phyloP scores from a whole-genome alignment of 1,139 yeast species.

The Kodamaea sp. region DNA sequence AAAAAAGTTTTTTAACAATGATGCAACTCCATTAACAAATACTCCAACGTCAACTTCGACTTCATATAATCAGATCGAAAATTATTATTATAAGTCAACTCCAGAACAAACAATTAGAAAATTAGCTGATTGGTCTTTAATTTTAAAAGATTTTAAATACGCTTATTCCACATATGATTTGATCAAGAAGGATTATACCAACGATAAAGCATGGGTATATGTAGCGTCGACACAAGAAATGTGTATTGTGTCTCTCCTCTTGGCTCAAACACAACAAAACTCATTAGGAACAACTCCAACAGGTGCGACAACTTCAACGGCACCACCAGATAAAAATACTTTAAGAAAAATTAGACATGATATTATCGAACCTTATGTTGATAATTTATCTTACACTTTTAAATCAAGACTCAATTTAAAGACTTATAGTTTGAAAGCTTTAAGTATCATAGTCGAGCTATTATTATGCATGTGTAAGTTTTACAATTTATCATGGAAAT shows the following conservation, averaged over 20 bases:
- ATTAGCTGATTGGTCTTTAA: conserved; percentile 88
- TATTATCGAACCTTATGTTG: conserved; percentile 62
- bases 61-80: conserved; percentile 41
- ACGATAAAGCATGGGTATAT: conserved; percentile 79
- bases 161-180: conserved; percentile 84
- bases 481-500: conserved; percentile 44
- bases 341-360: conserved; percentile 59
- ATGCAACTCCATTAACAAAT: conserved; percentile 8
- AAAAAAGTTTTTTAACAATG: conserved; percentile 48
- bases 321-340: conserved; percentile 45
- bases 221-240: conserved; percentile 86
- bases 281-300: background rate
- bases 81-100: conserved; percentile 55
- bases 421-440: conserved; percentile 53
- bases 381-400: conserved; percentile 51
- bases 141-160: conserved; percentile 81
- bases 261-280: conserved; percentile 54
- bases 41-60: conserved; percentile 12
- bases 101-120: conserved; percentile 76
- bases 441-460: conserved; percentile 46
- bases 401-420: conserved; percentile 61
- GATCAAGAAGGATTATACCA: conserved; percentile 71
- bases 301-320: conserved; percentile 12
- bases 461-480: conserved; percentile 46
- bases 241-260: conserved; percentile 69